phyloP scores from a whole-genome alignment of 371 early-diverging fungal species.

The Apophysomyces sp. region DNA sequence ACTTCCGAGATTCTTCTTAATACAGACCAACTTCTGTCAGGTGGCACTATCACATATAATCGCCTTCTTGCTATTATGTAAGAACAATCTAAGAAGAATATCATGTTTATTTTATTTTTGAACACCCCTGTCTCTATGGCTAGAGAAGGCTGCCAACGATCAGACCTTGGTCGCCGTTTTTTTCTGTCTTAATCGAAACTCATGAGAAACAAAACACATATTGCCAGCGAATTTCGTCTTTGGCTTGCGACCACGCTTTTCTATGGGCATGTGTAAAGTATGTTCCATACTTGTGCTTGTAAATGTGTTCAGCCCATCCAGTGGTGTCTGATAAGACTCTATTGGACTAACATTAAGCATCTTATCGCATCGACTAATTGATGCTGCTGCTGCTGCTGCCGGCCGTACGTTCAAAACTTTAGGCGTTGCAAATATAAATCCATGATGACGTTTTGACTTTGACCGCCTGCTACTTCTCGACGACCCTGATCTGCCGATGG shows the following conservation, averaged over 20 bases:
- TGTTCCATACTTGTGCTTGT: background rate
- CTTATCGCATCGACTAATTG: background rate
- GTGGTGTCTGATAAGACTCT: background rate
- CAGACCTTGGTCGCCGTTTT: background rate
- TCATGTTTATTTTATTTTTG: background rate
- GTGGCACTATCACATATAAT: too few species aligned
- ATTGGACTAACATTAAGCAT: background rate
- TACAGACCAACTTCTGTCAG: too few species aligned
- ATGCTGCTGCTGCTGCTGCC: background rate
- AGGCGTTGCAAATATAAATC: background rate
- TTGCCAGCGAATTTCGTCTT: background rate
- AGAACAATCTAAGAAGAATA: too few species aligned
- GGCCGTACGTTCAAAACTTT: background rate
- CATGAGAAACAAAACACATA: background rate
- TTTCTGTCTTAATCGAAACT: background rate
- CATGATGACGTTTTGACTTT: background rate
- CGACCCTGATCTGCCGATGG: too few species aligned
- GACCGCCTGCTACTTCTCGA: background rate
- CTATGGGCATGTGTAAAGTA: background rate
- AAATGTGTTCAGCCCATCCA: background rate
- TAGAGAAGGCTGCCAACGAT: background rate
- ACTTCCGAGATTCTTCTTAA: too few species aligned
- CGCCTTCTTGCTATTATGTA: too few species aligned
- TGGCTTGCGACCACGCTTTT: background rate
- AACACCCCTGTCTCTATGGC: background rate